Evolutionary conservation across 2,329 filamentous ascomycete species (phyloP), one percentile per base, ranked within the genome.

Genomic region (Parafenestella ontariensis): DNA sequence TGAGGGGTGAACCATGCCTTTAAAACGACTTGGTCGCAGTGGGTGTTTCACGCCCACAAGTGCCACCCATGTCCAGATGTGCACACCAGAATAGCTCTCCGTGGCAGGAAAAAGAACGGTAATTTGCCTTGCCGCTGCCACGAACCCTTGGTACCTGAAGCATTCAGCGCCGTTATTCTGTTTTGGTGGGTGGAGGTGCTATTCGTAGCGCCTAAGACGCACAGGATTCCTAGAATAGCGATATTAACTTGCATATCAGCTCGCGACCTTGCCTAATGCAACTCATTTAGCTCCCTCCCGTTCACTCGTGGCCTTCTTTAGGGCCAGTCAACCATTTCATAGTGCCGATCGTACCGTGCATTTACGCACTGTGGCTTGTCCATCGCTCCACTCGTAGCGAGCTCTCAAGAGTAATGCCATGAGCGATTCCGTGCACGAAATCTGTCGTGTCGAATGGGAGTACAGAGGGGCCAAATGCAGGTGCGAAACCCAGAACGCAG

Each of bases 1-100:
- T 52, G 60, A 58, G 54, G 61, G 65, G 62, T 51, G 53, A 31
- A 52, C 60, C 59, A 56, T 64, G 64, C 66, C 56, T 72, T 75
- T 74, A 72, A 74, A 74, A 72, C 66, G 61, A 56, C 49, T 59
- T 66, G 61, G 63, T 70, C 56, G 61, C 65, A 52, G 59, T 68
- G 57, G 50, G 42, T 42, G 70, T 73, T 73, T 73, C 70, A 72
- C 46, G 34, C 51, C 52, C 51, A 51, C 46, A 49, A 47, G 44
- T 53, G 49, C 39, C 43, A 50, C 43, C 58, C 46, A 39, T 47
- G 37, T 36, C 20, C 15, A 23, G 20, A 40, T n/a, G 21, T 40
- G 20, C 20, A 23, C 17, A 54, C 59, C 46, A 62, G 62, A 68
- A 63, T 68, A 68, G 59, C 48, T 46, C 37, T 34, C 41, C 18